Conservation (phyloP, 2,329 filamentous ascomycete species). For the Cladosporium sp. region DNA sequence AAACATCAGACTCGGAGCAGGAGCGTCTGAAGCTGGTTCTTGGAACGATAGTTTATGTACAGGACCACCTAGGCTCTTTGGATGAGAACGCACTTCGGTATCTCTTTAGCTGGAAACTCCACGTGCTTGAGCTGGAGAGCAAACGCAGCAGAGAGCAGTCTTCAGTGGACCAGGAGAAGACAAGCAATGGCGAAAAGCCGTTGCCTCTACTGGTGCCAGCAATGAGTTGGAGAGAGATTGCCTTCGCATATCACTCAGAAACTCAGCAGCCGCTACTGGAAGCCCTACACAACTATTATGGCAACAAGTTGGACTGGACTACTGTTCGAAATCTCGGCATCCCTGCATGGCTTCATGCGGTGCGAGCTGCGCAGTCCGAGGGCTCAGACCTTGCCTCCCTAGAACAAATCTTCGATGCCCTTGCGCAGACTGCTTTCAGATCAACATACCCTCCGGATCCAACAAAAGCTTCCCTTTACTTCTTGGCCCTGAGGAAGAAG, state of each 20-base stretch:
- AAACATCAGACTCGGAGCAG: conserved; percentile 23
- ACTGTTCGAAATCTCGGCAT: conserved; percentile 81
- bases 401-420: conserved; percentile 79
- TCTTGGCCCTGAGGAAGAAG: conserved; percentile 84
- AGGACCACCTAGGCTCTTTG: conserved; percentile 23
- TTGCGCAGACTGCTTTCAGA: conserved; percentile 90
- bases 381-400: conserved; percentile 37
- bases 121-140: conserved; percentile 12
- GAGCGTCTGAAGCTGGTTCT: conserved; percentile 22
- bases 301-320: conserved; percentile 76
- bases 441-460: conserved; percentile 83
- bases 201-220: conserved; percentile 18
- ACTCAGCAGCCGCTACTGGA: conserved; percentile 88
- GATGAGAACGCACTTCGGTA: conserved; percentile 27
- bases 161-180: not conserved
- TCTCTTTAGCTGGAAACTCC: conserved; percentile 29
- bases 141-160: not conserved
- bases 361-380: conserved; percentile 46
- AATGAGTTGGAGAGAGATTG: conserved; percentile 69
- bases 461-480: conserved; percentile 84
- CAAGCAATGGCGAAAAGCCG: conserved; percentile 13
- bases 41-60: conserved; percentile 22
- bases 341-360: conserved; percentile 90
- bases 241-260: conserved; percentile 77
- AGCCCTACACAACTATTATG: conserved; percentile 67